Evolutionary conservation across 495 filamentous ascomycete species (phyloP).

Genomic region (Aspergillus carlsbadensis): DNA sequence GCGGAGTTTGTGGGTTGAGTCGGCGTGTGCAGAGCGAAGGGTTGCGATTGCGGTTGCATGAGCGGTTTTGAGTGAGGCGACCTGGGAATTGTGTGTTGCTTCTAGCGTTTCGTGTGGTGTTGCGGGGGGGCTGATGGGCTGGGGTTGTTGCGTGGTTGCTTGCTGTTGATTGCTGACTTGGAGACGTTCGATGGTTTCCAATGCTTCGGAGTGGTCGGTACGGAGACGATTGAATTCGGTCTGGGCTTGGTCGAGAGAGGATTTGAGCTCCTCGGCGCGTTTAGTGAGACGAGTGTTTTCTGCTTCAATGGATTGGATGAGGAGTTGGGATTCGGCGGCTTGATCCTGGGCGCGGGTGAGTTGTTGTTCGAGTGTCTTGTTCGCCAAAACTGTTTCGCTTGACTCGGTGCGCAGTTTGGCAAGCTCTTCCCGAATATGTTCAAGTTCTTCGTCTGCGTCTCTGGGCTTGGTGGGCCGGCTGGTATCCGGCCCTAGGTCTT

Average conservation of each 20-base stretch:
- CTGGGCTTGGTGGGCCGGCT: constrained; percentile 23
- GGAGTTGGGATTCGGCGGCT: constrained; percentile 39
- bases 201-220: constrained; percentile 38
- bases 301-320: constrained; percentile 45
- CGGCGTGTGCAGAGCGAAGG: constrained; percentile 42
- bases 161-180: constrained; percentile 77
- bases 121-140: constrained; percentile 25
- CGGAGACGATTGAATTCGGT: constrained; percentile 33
- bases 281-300: constrained; percentile 45
- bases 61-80: constrained; percentile 38
- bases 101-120: constrained; percentile 27
- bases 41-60: constrained; percentile 40
- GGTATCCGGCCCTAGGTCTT: constrained; percentile 30
- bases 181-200: constrained; percentile 79
- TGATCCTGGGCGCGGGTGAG: constrained; percentile 35
- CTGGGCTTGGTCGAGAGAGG: constrained; percentile 33
- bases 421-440: constrained; percentile 32
- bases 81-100: constrained; percentile 37
- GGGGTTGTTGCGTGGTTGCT: constrained; percentile 28
- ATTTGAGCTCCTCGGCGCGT: constrained; percentile 34
- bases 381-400: constrained; percentile 24
- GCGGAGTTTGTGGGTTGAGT: constrained; percentile 42
- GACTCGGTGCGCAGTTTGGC: constrained; percentile 30
- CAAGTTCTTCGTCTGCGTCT: constrained; percentile 21
- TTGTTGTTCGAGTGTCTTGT: constrained; percentile 36